These are phyloP conservation scores for Trichoderma atroviride DNA, from an alignment of 2,329 filamentous ascomycete species.

Conservation along the genomic window DNA sequence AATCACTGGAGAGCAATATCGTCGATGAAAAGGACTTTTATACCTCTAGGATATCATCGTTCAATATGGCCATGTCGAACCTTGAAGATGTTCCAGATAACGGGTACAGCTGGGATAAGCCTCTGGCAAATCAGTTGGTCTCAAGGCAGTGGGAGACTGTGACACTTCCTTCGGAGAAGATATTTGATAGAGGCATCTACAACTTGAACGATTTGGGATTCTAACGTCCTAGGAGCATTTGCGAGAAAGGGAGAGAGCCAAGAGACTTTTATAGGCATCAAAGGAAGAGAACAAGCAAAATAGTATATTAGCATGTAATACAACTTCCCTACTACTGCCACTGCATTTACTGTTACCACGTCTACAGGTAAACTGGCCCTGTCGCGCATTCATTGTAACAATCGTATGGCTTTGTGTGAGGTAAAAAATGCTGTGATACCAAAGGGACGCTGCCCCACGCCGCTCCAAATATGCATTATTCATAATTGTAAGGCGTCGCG, in stretches of 20 bases:
- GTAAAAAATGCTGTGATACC: too few relatives aligned
- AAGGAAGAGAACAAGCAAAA: not conserved
- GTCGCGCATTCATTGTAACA: not conserved
- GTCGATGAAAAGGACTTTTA: not conserved
- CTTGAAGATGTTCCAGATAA: not conserved
- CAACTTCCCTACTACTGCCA: not conserved
- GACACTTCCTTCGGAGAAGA: not conserved
- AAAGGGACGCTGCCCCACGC: too few relatives aligned
- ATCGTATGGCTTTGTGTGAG: not conserved
- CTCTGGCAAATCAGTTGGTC: conserved; percentile 1
- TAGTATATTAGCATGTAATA: not conserved
- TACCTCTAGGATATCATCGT: not conserved
- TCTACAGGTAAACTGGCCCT: not conserved
- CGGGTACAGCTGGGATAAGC: not conserved
- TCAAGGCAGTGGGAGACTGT: conserved; percentile 13
- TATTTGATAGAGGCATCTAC: not conserved
- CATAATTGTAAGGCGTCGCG: too few relatives aligned
- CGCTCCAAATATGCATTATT: too few relatives aligned
- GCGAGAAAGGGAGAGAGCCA: too few relatives aligned
- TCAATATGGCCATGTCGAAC: not conserved
- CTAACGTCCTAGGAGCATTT: not conserved
- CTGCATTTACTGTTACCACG: not conserved
- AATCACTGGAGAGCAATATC: not conserved
- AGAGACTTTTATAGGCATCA: not conserved
- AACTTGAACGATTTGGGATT: conserved; percentile 4